Evolutionary conservation across 441 rosid species (phyloP).

Genomic region (Erodium chrysanthum): DNA sequence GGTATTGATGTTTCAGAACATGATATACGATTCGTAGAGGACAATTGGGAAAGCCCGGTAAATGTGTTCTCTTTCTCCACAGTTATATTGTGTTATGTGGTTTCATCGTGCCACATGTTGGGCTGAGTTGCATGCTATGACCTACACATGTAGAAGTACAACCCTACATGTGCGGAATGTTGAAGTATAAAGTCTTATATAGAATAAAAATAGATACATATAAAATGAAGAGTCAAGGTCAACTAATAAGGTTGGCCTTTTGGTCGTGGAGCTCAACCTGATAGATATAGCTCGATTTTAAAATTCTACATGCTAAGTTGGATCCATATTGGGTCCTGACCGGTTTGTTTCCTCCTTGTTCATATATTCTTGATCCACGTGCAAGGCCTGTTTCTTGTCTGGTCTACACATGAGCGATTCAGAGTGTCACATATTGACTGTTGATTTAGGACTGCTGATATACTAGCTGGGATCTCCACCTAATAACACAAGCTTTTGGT

Average conservation of each 20-base stretch:
- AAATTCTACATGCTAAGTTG: not conserved
- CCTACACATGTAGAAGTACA: no score
- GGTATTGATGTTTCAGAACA: constrained; percentile 80
- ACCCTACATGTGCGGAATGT: not conserved
- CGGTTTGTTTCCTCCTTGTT: not conserved
- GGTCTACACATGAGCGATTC: not conserved
- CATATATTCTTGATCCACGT: not conserved
- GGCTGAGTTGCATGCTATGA: not conserved
- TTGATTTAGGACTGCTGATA: not conserved
- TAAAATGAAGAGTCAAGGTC: not conserved
- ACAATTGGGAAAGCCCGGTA: constrained; percentile 99
- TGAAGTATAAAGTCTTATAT: no score
- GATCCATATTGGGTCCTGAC: not conserved
- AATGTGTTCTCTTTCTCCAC: constrained; percentile 19
- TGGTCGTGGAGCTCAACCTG: not conserved
- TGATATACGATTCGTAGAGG: constrained; percentile 97
- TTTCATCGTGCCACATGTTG: not conserved
- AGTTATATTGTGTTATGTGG: not conserved
- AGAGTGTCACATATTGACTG: not conserved
- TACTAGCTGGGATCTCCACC: not conserved
- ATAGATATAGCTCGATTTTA: not conserved
- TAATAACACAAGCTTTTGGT: not conserved
- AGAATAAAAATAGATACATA: no score
- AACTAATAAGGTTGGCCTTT: not conserved
- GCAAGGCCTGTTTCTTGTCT: not conserved